Percentiles rank a stretch among this genome's conserved stretches.
Evolutionary conservation across 495 filamentous ascomycete species (phyloP).

Genomic region (Aspergillus nanangensis): DNA sequence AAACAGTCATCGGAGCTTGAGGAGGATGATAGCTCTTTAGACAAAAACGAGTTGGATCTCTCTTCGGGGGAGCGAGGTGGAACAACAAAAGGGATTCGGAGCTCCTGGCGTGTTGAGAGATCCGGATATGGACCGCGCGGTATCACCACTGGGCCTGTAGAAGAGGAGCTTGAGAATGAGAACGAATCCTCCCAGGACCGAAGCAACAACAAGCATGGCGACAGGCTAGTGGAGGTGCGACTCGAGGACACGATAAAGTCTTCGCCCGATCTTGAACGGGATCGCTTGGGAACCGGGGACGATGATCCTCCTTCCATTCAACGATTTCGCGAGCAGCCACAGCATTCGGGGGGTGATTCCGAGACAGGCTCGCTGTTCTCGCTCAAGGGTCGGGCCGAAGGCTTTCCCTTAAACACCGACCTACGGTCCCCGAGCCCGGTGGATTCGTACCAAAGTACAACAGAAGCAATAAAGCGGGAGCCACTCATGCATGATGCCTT

Average conservation of each 20-base stretch:
- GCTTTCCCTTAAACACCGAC: constrained; percentile 26
- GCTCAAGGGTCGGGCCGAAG: constrained; percentile 44
- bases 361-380: constrained; percentile 34
- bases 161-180: constrained; percentile 26
- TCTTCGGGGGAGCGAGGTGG: constrained; percentile 21
- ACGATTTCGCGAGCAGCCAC: constrained; percentile 61
- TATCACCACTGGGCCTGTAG: constrained; percentile 26
- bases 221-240: constrained; percentile 81
- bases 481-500: constrained; percentile 75
- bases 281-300: constrained; percentile 55
- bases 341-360: constrained; percentile 23
- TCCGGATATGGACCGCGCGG: constrained; percentile 11
- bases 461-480: constrained; percentile 49
- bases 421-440: constrained; percentile 39
- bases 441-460: constrained; percentile 31
- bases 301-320: constrained; percentile 83
- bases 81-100: constrained; percentile 44
- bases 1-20: constrained; percentile 80
- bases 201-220: constrained; percentile 55
- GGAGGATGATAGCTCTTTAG: constrained; percentile 58
- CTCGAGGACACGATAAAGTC: constrained; percentile 62
- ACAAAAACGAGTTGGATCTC: constrained; percentile 47
- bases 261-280: constrained; percentile 41
- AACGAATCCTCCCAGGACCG: constrained; percentile 32
- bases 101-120: constrained; percentile 51